These are phyloP conservation scores for Vitis cinerea DNA, from an alignment of 164 flowering plant species.

Conservation along the genomic window DNA sequence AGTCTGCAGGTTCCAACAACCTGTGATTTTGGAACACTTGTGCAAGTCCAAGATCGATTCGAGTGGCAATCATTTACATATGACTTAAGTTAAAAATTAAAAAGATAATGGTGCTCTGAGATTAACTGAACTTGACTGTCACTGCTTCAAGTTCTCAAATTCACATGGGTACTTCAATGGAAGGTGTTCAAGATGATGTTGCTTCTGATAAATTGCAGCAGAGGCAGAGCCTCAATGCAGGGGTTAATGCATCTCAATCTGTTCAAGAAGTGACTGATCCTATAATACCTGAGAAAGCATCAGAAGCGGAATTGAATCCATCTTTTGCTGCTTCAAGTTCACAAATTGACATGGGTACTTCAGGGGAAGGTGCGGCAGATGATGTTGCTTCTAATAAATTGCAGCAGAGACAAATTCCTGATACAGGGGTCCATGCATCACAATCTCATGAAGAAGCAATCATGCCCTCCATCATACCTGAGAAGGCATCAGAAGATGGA, in stretches of 20 bases:
- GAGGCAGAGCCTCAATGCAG: conserved; percentile 19
- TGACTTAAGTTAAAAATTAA: background rate
- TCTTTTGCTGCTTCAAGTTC: too few relatives aligned
- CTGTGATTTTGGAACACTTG: background rate
- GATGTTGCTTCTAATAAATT: conserved; percentile 23
- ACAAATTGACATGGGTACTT: background rate
- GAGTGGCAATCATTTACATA: background rate
- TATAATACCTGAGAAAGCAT: conserved; percentile 5
- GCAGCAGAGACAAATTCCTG: conserved; percentile 22
- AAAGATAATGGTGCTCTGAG: background rate
- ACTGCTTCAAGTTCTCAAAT: background rate
- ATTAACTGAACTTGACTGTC: background rate
- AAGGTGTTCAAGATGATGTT: conserved; percentile 17
- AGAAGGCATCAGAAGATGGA: conserved; percentile 60
- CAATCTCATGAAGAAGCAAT: conserved; percentile 36
- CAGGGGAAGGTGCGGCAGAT: conserved; percentile 12
- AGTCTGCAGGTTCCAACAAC: background rate
- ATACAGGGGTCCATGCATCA: conserved; percentile 14
- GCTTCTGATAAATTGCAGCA: conserved; percentile 29
- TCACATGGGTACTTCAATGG: conserved; percentile 29
- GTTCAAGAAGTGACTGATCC: conserved; percentile 13
- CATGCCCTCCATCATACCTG: conserved; percentile 30
- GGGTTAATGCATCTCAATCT: background rate
- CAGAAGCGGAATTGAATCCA: background rate
- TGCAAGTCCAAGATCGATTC: background rate